Base-by-base conservation (phyloP, 768 basidiomycete genomes). In the Suillus cothurnatus region DNA sequence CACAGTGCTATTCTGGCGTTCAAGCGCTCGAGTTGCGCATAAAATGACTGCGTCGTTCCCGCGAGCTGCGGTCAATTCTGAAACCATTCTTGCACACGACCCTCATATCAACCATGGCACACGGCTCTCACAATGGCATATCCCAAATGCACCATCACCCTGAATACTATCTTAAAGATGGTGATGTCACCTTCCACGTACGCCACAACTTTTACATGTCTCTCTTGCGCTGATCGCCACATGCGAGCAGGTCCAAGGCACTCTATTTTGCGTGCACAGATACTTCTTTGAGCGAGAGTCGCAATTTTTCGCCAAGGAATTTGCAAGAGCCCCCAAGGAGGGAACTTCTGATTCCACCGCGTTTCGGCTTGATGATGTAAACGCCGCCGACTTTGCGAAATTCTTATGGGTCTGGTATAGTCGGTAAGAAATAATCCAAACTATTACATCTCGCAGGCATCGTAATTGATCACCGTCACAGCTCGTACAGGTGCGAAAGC, bases 361-460 rank as follows among this genome's bases (percentile, higher is more conserved):
- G 0, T 73, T 63, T 0, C 71, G 69, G 6, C 32, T 61, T 1
- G 66, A 81, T 1, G 0, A 7, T 2, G 76, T 82, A 2, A 75
- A 71, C 0, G 67, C 75, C 0, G 63, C 72, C 0, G 78, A 84
- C 0, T 87, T 88, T 61, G 79, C 80, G 0, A 73, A 72, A 0
- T 78, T 88, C 0, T 70, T 87, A 0, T 86, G 85, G 81, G 80
- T 87, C 0, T 87, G 86, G 69, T 88, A 88, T 60, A 85, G 86
- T 50, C 80, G 80, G 84, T 86, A 66, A 69, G 81, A 2, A 17
- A 28, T 6, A 69, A 2, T 50, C 17, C 1, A 9, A 52, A 15
- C 32, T 9, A 38, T 38, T 9, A 39, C 12, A 14, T 15, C 15
- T 28, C 8, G 32, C 43, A n/a, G 31, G 34, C 26, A 31, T 59